These are phyloP conservation scores for Tremella mesenterica DNA, from an alignment of 768 basidiomycete genomes.

Conservation along the genomic window DNA sequence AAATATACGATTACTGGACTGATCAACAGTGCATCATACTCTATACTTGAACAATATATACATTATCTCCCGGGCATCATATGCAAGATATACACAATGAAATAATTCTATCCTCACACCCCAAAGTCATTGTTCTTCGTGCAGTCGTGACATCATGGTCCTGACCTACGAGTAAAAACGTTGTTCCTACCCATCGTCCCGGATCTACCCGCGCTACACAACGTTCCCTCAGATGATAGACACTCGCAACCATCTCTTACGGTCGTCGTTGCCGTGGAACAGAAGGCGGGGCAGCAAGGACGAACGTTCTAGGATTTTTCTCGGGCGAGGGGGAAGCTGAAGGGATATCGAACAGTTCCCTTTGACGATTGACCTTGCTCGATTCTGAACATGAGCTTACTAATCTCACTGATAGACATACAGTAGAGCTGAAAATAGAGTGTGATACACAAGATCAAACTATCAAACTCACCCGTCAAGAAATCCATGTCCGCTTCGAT, in stretches of 20 bases:
- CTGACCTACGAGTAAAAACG: not conserved
- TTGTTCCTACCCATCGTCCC: not conserved
- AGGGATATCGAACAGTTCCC: conserved; percentile 11
- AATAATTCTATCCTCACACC: not conserved
- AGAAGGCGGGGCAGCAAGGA: not conserved
- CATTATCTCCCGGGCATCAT: too few species aligned
- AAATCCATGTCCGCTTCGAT: conserved; percentile 41
- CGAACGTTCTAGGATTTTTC: not conserved
- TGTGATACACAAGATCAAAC: not conserved
- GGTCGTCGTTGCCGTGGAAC: conserved; percentile 11
- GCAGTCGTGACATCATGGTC: too few species aligned
- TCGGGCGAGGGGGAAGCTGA: conserved; percentile 6
- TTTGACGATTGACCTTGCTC: conserved; percentile 10
- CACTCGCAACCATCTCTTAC: not conserved
- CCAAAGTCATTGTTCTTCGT: too few species aligned
- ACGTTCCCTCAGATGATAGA: not conserved
- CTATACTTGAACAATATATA: too few species aligned
- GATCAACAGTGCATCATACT: too few species aligned
- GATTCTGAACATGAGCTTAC: conserved; percentile 12
- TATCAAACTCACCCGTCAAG: conserved; percentile 24
- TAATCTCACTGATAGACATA: not conserved
- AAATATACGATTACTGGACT: too few species aligned
- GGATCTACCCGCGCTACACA: not conserved
- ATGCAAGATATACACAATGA: conserved; percentile 1
- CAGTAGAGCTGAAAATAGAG: not conserved